Conservation (phyloP, 495 filamentous ascomycete genomes). For the Ramalina peruviana region DNA sequence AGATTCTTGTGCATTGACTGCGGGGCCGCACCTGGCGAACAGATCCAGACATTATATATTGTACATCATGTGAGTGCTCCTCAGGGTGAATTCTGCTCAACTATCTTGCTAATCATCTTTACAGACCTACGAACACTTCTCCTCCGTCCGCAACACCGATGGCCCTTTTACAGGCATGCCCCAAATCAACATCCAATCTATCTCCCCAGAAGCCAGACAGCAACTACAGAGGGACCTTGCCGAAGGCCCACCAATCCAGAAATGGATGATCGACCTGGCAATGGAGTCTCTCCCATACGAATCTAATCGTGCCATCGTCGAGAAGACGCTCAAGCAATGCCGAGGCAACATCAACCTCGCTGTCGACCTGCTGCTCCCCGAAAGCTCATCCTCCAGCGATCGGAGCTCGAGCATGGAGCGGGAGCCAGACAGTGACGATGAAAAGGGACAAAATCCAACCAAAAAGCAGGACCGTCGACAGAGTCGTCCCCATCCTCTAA, state of each 20-base stretch:
- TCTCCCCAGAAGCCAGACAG: slow-evolving; percentile 15
- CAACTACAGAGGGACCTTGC: slow-evolving; percentile 23
- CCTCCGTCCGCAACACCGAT: slow-evolving; percentile 49
- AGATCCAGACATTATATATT: slow-evolving; percentile 40
- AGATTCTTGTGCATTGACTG: slow-evolving; percentile 30
- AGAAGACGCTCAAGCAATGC: slow-evolving; percentile 42
- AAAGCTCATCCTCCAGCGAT: slow-evolving; percentile 27
- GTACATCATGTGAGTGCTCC: slow-evolving; percentile 52
- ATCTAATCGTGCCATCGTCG: slow-evolving; percentile 38
- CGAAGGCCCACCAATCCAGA: slow-evolving; percentile 27
- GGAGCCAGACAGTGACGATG: slow-evolving; percentile 33
- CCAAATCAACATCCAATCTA: slow-evolving; percentile 21
- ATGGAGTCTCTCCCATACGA: slow-evolving; percentile 41
- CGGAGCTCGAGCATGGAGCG: slow-evolving; percentile 33
- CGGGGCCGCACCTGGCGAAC: slow-evolving; percentile 19
- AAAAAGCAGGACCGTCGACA: slow-evolving; percentile 34
- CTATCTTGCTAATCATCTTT: slow-evolving; percentile 5
- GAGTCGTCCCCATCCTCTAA: slow-evolving; percentile 20
- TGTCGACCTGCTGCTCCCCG: slow-evolving; percentile 43
- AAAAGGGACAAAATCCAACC: slow-evolving; percentile 27
- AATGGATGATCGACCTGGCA: slow-evolving; percentile 52
- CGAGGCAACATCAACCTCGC: slow-evolving; percentile 47
- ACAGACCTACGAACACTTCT: slow-evolving; percentile 60
- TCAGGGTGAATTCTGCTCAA: slow-evolving; percentile 1
- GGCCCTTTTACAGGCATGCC: slow-evolving; percentile 47